Evolutionary conservation across 2,329 filamentous ascomycete genomes (phyloP), one percentile per base, ranked within the genome.

Genomic region (Nemania serpens): DNA sequence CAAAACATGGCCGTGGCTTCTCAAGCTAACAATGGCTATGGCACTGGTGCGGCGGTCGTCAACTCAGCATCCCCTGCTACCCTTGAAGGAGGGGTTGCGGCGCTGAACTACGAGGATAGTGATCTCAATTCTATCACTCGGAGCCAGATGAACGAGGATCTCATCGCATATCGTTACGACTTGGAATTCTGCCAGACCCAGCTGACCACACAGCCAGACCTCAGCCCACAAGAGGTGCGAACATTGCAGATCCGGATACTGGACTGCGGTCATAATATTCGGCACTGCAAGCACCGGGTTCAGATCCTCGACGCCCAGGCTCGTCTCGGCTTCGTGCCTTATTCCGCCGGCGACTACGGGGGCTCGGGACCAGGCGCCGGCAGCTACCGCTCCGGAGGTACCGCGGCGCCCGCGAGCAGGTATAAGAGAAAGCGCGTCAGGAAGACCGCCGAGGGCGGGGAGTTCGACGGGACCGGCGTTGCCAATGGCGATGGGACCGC

Each of bases 221-320:
- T 81, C 47, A 78, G 76, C 1, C 75, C 79, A 0, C 74, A 77
- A 57, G 79, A 81, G 66, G 67, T 65, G 1, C 75, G 79, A 18
- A 76, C 74, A 4, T 67, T 79, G 20, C 78, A 79, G 66, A 69
- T 81, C 54, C 77, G 79, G 17, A 68, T 73, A 6, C 67, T 81
- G 10, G 79, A 81, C 51, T 72, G 78, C 25, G 71, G 75, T 20
- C 79, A 81, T 61, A 77, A 79, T 63, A 77, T 81, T 48, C 78
- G 79, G 4, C 70, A 74, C 56, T 74, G 75, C 64, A 72, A 73
- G 58, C 78, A 81, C 64, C 75, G 76, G 22, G 76, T 79, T 43
- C 75, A 80, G 64, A 66, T 68, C 18, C 68, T 79, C 1, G 73
- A 78, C 37, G 65, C 70, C n/a, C 74, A 75, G 52, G 70, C 62